A percentile compares a stretch with the other conserved stretches of the same genome.
Evolutionary conservation across 768 basidiomycete species (phyloP).

Genomic region (Leucosporidium yakuticum): DNA sequence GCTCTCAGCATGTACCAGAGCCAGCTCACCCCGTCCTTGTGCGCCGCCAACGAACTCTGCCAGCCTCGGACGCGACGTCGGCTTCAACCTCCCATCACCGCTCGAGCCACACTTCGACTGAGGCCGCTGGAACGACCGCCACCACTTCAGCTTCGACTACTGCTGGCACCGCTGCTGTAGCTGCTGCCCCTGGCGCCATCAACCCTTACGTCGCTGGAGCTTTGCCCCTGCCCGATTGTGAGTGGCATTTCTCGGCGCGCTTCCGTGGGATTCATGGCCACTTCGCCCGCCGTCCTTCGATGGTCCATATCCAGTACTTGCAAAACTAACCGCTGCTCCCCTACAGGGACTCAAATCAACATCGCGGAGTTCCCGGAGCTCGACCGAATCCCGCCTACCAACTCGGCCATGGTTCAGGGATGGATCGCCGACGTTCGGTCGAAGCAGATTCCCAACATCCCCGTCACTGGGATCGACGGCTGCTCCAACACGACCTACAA

Average conservation of each 20-base stretch:
- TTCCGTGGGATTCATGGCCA: neutral
- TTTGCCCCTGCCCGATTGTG: conserved; percentile 55
- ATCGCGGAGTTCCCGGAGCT: conserved; percentile 58
- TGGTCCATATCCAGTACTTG: conserved; percentile 37
- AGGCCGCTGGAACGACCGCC: too few relatives aligned
- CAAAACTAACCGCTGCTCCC: neutral
- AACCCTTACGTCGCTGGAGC: conserved; percentile 59
- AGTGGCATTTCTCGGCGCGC: neutral
- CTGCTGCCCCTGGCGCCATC: too few relatives aligned
- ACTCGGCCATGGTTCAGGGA: conserved; percentile 56
- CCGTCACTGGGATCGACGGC: conserved; percentile 60
- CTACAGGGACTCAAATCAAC: conserved; percentile 41
- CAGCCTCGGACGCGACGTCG: too few relatives aligned
- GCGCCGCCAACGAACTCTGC: too few relatives aligned
- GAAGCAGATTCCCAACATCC: conserved; percentile 57
- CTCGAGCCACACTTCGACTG: too few relatives aligned
- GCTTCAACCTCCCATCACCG: too few relatives aligned
- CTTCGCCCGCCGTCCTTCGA: neutral
- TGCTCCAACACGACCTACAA: conserved; percentile 56
- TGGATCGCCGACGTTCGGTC: conserved; percentile 73
- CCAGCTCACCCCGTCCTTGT: too few relatives aligned
- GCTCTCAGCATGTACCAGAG: too few relatives aligned
- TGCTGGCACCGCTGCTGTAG: too few relatives aligned
- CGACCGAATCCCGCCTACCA: conserved; percentile 59
- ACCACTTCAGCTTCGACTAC: too few relatives aligned